These are phyloP conservation scores for Mortierella sp. DNA, from an alignment of 371 early-diverging fungal genomes.

Conservation along the genomic window DNA sequence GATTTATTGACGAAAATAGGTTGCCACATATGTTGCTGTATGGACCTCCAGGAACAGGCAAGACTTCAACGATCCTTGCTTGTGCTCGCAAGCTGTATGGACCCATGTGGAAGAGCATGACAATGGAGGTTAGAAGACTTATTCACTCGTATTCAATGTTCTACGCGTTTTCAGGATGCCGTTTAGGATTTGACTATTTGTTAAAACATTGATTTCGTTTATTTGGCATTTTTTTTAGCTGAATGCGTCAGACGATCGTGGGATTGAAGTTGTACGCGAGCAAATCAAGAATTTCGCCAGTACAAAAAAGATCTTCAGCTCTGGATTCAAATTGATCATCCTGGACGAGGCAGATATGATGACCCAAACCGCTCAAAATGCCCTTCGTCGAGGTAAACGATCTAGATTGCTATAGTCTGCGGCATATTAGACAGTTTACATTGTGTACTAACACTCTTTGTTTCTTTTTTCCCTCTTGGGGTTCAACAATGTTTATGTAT, in stretches of 20 bases:
- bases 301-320: constrained; percentile 87
- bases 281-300: constrained; percentile 99
- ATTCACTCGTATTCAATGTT: too few relatives aligned
- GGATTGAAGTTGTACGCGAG: constrained; percentile 99
- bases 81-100: constrained; percentile 91
- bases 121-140: constrained; percentile 79
- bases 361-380: constrained; percentile 97
- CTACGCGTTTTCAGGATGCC: too few relatives aligned
- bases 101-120: constrained; percentile 82
- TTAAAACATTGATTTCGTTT: too few relatives aligned
- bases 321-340: constrained; percentile 94
- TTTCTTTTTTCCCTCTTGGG: not conserved
- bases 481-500: too few relatives aligned
- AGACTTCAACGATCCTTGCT: constrained; percentile 96
- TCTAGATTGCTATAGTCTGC: too few relatives aligned
- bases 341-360: constrained; percentile 99
- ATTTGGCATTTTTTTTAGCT: constrained; percentile 77
- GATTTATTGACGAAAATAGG: constrained; percentile 87
- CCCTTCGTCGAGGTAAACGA: constrained; percentile 92
- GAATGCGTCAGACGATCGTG: constrained; percentile 99
- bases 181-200: too few relatives aligned
- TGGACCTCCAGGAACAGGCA: constrained; percentile 99
- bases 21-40: constrained; percentile 99
- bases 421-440: too few relatives aligned
- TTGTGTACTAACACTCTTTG: not conserved